These are phyloP conservation scores for Chrysanthemum makinoi DNA, from an alignment of 129 eudicot species.

Conservation along the genomic window DNA sequence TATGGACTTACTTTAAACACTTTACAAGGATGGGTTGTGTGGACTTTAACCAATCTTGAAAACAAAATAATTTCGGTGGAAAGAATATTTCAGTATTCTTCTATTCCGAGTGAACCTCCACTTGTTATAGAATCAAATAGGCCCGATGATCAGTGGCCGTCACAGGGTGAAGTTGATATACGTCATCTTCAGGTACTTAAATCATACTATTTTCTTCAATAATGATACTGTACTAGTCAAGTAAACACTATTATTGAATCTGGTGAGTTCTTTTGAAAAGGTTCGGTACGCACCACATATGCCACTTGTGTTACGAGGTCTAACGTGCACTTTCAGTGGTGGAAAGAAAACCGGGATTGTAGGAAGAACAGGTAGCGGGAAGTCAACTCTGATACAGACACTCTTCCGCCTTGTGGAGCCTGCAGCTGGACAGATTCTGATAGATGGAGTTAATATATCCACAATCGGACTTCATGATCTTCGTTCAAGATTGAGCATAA, in stretches of 20 bases:
- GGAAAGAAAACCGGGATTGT: constrained; percentile 86
- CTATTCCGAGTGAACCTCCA: constrained; percentile 33
- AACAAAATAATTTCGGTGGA: constrained; percentile 50
- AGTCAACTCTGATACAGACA: constrained; percentile 85
- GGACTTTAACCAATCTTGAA: constrained; percentile 40
- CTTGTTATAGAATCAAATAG: constrained; percentile 34
- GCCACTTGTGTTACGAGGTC: constrained; percentile 91
- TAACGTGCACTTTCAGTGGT: constrained; percentile 82
- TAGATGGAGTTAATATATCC: constrained; percentile 72
- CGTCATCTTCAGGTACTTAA: constrained; percentile 38
- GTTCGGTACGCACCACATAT: constrained; percentile 92
- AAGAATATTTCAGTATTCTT: constrained; percentile 38
- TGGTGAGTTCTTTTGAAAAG: constrained; percentile 26
- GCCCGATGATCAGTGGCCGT: constrained; percentile 30
- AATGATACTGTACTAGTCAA: neutral
- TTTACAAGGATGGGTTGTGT: constrained; percentile 37
- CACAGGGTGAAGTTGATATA: constrained; percentile 36
- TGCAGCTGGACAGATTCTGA: constrained; percentile 52
- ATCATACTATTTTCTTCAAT: neutral
- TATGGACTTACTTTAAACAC: constrained; percentile 48
- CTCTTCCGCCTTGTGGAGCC: constrained; percentile 96
- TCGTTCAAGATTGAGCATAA: constrained; percentile 81
- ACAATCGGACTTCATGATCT: constrained; percentile 83
- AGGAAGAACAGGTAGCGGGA: constrained; percentile 95
- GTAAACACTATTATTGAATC: neutral